Evolutionary conservation across 73 alveolate species (phyloP).

Genomic region (Blepharisma stoltei): DNA sequence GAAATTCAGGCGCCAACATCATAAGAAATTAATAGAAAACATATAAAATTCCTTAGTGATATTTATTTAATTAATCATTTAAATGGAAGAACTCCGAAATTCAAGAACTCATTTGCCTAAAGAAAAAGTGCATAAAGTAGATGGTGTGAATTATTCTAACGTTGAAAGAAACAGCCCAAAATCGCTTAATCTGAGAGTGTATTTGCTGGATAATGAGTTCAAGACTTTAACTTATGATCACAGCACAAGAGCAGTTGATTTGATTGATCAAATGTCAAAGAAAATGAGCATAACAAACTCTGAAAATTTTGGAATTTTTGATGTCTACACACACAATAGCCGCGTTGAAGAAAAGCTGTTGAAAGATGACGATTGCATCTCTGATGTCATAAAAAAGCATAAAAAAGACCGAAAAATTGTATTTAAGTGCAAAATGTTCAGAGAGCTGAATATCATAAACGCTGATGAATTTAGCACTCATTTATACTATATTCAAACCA

Average conservation of each 20-base stretch:
- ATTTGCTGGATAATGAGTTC: constrained; percentile 20
- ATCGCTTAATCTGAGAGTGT: background rate
- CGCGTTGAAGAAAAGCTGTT: background rate
- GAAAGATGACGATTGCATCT: background rate
- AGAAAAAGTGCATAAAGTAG: too few relatives aligned
- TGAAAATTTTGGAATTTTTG: constrained; percentile 15
- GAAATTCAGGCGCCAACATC: too few relatives aligned
- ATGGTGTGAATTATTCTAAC: background rate
- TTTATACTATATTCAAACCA: constrained; percentile 16
- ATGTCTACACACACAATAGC: background rate
- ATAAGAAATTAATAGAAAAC: too few relatives aligned
- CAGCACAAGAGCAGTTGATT: background rate
- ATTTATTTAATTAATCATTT: too few relatives aligned
- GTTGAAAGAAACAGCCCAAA: background rate
- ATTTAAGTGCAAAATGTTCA: background rate
- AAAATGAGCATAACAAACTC: background rate
- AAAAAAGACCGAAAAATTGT: background rate
- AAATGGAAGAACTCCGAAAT: too few relatives aligned
- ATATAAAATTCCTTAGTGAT: too few relatives aligned
- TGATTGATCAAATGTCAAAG: background rate
- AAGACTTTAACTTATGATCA: background rate
- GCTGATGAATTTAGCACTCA: constrained; percentile 1
- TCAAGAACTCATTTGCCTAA: too few relatives aligned
- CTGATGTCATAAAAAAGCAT: background rate
- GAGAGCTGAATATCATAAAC: constrained; percentile 8